Evolutionary conservation across 352 stramenopile species (phyloP).

Genomic region (Phytophthora syringae): DNA sequence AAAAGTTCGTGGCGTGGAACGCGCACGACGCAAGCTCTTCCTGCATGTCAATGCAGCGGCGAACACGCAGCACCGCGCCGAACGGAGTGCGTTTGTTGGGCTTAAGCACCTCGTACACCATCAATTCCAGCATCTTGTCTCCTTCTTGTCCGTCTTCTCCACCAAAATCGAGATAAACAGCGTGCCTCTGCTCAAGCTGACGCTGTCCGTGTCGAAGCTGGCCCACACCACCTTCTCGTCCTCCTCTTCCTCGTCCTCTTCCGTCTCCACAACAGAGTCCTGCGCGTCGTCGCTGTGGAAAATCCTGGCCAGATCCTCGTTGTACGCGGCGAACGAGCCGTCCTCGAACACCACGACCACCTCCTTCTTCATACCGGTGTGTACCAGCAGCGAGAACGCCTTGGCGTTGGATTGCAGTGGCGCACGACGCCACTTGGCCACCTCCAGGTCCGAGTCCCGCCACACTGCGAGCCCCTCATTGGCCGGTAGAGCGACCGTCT

Average conservation of each 20-base stretch:
- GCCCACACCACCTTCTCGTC: constrained; percentile 55
- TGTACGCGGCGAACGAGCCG: constrained; percentile 62
- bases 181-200: constrained; percentile 61
- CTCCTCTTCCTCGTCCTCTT: constrained; percentile 28
- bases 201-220: constrained; percentile 57
- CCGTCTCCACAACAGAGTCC: constrained; percentile 24
- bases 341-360: constrained; percentile 71
- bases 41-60: constrained; percentile 37
- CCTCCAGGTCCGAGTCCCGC: constrained; percentile 68
- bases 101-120: constrained; percentile 63
- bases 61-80: constrained; percentile 38
- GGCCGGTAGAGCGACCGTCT: constrained; percentile 29
- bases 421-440: constrained; percentile 62
- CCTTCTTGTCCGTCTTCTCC: constrained; percentile 42
- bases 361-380: constrained; percentile 68
- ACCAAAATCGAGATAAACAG: constrained; percentile 71
- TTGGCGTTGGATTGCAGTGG: constrained; percentile 40
- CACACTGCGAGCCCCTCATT: constrained; percentile 63
- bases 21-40: constrained; percentile 51
- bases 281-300: constrained; percentile 54
- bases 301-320: constrained; percentile 53
- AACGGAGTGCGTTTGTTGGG: constrained; percentile 32
- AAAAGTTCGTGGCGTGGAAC: constrained; percentile 78
- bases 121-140: constrained; percentile 48
- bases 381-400: constrained; percentile 59